Base-by-base conservation (phyloP, 805 yeast genomes). In the Yarrowia porcina region DNA sequence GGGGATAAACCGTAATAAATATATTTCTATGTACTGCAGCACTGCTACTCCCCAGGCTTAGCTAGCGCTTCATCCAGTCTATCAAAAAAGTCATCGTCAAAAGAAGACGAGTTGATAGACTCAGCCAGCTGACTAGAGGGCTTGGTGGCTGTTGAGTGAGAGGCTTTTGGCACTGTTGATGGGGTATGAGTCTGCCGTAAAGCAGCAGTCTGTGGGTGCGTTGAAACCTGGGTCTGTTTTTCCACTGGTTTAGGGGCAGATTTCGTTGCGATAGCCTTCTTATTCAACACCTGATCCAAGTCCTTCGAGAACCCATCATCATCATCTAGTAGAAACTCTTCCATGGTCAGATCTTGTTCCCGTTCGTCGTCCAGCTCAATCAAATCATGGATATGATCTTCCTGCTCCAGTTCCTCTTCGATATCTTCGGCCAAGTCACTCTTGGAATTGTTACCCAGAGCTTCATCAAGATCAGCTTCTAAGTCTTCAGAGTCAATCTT, bases 81-180 rank as follows among this genome's bases (percentile, higher is more conserved):
- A 7, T 52, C 59, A 12, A 52, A 52, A 17, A 52, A 52, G 7
- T 52, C 59, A 11, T 52, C 59, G 20, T 52, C 59, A 18, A 35
- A 52, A 2, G 59, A 52, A 1, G 39, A 32, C n/a, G 39, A 33
- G 28, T 49, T 21, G 56, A 33, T 9, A 1, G 56, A 49, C 4
- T 21, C n/a, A 0, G 52, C 35, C 25, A 30, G 11, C 11, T 17
- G 39, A 25, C 28, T 25, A 5, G 28, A 25, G 28, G 28, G 28
- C 8, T 25, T 25, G n/a, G n/a, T n/a, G n/a, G n/a, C n/a, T n/a
- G n/a, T n/a, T n/a, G n/a, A n/a, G n/a, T n/a, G n/a, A n/a, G n/a
- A n/a, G n/a, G n/a, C n/a, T n/a, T n/a, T n/a, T n/a, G n/a, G n/a
- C n/a, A n/a, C n/a, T n/a, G n/a, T n/a, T n/a, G n/a, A n/a, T n/a